Conservation (phyloP, 2,329 filamentous ascomycete species). For the Ambrosiella beaveri region DNA sequence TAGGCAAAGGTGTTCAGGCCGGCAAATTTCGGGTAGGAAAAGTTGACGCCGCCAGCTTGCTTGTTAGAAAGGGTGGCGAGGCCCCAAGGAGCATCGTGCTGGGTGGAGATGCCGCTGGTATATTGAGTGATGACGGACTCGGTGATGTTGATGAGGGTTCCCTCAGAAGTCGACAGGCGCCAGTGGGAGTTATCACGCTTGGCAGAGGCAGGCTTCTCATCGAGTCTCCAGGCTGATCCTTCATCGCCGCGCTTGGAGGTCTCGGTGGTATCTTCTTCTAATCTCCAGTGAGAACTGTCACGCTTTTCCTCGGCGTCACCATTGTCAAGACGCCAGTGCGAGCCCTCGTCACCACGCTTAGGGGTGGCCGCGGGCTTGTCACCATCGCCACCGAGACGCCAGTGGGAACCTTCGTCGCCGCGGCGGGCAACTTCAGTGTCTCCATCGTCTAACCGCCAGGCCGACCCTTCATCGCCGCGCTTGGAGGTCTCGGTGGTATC, state of each 20-base stretch:
- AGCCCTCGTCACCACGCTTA: background rate
- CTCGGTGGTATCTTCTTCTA: background rate
- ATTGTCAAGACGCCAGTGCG: background rate
- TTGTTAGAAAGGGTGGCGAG: slow-evolving; percentile 21
- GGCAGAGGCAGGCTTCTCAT: background rate
- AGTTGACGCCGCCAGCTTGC: slow-evolving; percentile 14
- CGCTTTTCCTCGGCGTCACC: background rate
- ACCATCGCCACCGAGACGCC: background rate
- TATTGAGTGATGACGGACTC: slow-evolving; percentile 1
- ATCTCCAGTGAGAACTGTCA: background rate
- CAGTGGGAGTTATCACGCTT: slow-evolving; percentile 3
- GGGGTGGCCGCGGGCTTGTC: background rate
- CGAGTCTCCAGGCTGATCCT: background rate
- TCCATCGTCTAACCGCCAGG: background rate
- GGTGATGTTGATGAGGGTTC: slow-evolving; percentile 1
- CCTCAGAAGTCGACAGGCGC: slow-evolving; percentile 7
- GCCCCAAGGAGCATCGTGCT: slow-evolving; percentile 20
- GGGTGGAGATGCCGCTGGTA: slow-evolving; percentile 42
- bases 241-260: background rate
- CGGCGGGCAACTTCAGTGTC: background rate
- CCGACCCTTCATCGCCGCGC: background rate
- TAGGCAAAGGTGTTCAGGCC: slow-evolving; percentile 17
- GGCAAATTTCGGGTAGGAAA: slow-evolving; percentile 15
- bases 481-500: background rate
- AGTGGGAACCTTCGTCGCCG: background rate